These are phyloP conservation scores for Beauveria medogensis DNA, from an alignment of 2,329 filamentous ascomycete genomes.

Conservation along the genomic window DNA sequence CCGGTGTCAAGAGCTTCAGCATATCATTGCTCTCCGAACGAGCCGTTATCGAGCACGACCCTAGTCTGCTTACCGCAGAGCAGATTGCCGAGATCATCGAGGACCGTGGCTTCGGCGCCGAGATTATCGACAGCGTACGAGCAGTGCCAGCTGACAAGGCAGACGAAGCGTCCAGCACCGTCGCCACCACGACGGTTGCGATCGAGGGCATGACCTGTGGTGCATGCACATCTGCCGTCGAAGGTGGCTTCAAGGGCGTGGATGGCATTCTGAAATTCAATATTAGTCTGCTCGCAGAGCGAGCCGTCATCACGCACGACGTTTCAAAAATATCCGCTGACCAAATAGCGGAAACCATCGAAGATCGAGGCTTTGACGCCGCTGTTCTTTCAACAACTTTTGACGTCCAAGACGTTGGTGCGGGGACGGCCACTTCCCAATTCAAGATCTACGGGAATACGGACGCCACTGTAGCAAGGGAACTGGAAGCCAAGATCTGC, in stretches of 20 bases:
- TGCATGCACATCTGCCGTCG: slow-evolving; percentile 87
- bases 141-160: slow-evolving; percentile 18
- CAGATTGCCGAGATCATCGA: slow-evolving; percentile 53
- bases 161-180: slow-evolving; percentile 25
- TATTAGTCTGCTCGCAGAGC: slow-evolving; percentile 87
- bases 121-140: slow-evolving; percentile 57
- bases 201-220: slow-evolving; percentile 98
- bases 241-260: slow-evolving; percentile 68
- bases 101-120: slow-evolving; percentile 72
- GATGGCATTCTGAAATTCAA: slow-evolving; percentile 83
- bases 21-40: slow-evolving; percentile 79
- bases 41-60: slow-evolving; percentile 77
- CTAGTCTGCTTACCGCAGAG: slow-evolving; percentile 41
- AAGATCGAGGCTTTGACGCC: slow-evolving; percentile 84
- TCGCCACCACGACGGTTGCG: slow-evolving; percentile 71
- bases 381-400: slow-evolving; percentile 68
- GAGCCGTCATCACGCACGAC: slow-evolving; percentile 82
- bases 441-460: slow-evolving; percentile 78
- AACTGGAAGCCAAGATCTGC: slow-evolving; percentile 60
- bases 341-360: slow-evolving; percentile 73
- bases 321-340: slow-evolving; percentile 60
- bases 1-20: slow-evolving; percentile 67
- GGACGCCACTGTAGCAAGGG: slow-evolving; percentile 62
- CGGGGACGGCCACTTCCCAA: slow-evolving; percentile 55
- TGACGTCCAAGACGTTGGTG: slow-evolving; percentile 45